These are phyloP conservation scores for Vicia sativa DNA, from an alignment of 306 rosid species.

Conservation along the genomic window DNA sequence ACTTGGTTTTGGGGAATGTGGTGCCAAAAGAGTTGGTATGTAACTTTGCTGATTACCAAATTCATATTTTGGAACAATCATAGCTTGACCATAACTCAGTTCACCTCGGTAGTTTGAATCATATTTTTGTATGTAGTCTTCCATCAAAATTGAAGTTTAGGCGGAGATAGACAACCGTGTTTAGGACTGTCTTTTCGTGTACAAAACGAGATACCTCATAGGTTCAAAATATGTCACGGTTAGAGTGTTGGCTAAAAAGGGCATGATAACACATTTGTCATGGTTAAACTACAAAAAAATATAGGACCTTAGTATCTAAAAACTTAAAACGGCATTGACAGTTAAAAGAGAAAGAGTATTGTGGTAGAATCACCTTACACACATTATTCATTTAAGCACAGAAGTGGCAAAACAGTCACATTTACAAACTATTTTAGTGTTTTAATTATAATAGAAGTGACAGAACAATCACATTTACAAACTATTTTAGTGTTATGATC, in stretches of 20 bases:
- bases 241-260: too few relatives aligned
- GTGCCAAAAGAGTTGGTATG: too few relatives aligned
- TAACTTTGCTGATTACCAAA: neutral
- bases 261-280: too few relatives aligned
- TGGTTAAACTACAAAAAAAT: too few relatives aligned
- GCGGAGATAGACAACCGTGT: too few relatives aligned
- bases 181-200: too few relatives aligned
- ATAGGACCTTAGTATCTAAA: too few relatives aligned
- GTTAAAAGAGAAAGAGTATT: neutral
- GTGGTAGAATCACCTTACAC: neutral
- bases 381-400: neutral
- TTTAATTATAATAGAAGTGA: neutral
- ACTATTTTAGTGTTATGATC: constrained; percentile 4
- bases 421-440: constrained; percentile 10
- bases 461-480: neutral
- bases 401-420: neutral
- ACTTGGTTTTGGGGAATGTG: too few relatives aligned
- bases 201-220: too few relatives aligned
- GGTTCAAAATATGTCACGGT: too few relatives aligned
- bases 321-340: too few relatives aligned
- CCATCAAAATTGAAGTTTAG: too few relatives aligned
- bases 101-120: neutral
- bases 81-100: neutral
- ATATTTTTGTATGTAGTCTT: neutral
- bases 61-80: neutral